Base-by-base conservation (phyloP, 2,329 filamentous ascomycete genomes). In the Emydomyces testavorans region DNA sequence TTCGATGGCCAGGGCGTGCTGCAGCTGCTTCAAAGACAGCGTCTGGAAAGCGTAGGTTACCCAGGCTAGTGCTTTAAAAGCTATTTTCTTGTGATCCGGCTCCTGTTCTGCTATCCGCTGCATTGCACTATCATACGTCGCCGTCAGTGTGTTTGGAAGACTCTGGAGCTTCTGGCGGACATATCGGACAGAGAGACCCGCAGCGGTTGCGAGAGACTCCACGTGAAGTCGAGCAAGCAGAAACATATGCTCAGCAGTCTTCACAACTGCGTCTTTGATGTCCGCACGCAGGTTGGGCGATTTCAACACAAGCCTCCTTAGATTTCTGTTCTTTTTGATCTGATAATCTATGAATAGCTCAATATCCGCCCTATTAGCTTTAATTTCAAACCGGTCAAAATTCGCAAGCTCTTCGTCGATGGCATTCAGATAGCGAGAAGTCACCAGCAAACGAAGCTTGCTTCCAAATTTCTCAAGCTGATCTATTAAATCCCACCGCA, bases 81-180 rank as follows among this genome's bases (percentile, higher is more conserved):
- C 72, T 32, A 72, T n/a, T 8, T n/a, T 18, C 21, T 32, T 26
- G 4, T 24, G 29, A 10, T 44, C 20, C 3, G 18, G 28, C 7
- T 13, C 11, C 15, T 44, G 41, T 26, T 15, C 18, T 7, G 16
- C 16, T 6, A 44, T 44, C 11, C 41, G 28, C 13, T 62, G 32
- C 57, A 76, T 68, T 0, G 67, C 64, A 0, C 65, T 51, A 0
- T 62, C 49, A 39, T 77, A 78, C 0, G 66, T 65, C 8, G 53
- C 4, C 13, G 68, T 56, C 20, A 36, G 26, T 26, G 13, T 69
- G 24, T 44, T 24, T n/a, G 29, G 20, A 1, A 35, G 41, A 13
- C 69, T 0, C 28, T 38, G 11, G 56, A 48, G 6, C 18, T 50
- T 38, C 50, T 56, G 0, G 37, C 48, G 1, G 31, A 28, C 6